Evolutionary conservation across 2,329 filamentous ascomycete species (phyloP), one percentile per base, ranked within the genome.

Genomic region (Cercospora brassicicola): DNA sequence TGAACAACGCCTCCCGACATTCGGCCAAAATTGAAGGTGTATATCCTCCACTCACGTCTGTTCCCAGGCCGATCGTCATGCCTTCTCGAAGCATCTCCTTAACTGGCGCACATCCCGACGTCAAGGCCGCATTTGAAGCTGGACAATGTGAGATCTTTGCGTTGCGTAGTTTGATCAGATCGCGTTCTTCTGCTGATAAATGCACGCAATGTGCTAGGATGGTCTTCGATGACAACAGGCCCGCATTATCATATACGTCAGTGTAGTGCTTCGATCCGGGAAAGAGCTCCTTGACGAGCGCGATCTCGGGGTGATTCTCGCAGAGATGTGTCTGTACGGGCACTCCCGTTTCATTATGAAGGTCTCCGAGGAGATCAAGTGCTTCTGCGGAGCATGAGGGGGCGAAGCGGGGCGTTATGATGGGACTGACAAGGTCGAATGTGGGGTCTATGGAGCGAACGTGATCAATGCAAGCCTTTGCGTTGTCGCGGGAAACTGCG

Each of bases 11-110:
- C 76, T 95, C 91, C 13, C 94, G 82, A 53, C 90, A 92, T n/a
- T 92, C 89, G 72, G 95, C 91, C 0, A 98, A 85, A 9, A 98
- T 87, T 69, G 88, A 92, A 0, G 92, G 86, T 65, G 89, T 91
- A 78, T 94, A 97, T 0, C 95, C 95, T 2, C 94, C 95, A 73
- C 88, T 91, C 67, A 98, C 89, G 78, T 99, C 95, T 0, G 94
- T 98, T 0, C 95, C 95, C 0, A 99, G 82, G 0, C 95, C 94
- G 5, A 97, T 89, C 0, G 87, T 88, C 56, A 98, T 85, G 0
- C 92, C 93, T 62, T 86, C 85, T 23, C 93, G 86, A 62, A 97
- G 84, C 73, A 97, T 78, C 79, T 86, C 86, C 18, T 94, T 85
- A 1, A 99, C 90, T 3, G 87, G 88, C 8, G 92, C 91, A 59